Evolutionary conservation across 768 basidiomycete species (phyloP).

Genomic region (Leccinum fibrillosum): DNA sequence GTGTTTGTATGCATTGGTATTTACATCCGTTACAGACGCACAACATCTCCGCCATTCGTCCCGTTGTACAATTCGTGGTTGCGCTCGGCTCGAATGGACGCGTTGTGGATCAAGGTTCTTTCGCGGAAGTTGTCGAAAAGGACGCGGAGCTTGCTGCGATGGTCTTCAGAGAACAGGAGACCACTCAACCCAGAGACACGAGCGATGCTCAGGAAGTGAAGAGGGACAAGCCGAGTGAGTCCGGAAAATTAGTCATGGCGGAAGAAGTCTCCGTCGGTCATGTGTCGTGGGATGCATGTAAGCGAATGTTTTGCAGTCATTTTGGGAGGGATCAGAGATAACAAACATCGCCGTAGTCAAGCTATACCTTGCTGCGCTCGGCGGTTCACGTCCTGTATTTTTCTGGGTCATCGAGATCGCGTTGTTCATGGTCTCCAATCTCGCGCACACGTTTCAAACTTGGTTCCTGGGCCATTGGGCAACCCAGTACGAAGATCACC

Average conservation of each 20-base stretch:
- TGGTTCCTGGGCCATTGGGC: conserved; percentile 6
- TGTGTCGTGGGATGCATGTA: conserved; percentile 2
- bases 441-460: neutral
- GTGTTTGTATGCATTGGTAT: neutral
- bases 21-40: neutral
- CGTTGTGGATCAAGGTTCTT: neutral
- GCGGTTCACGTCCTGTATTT: neutral
- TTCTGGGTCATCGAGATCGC: neutral
- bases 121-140: neutral
- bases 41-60: neutral
- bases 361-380: neutral
- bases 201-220: neutral
- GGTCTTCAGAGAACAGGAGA: neutral
- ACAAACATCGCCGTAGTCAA: neutral
- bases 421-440: neutral
- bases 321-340: neutral
- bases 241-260: neutral
- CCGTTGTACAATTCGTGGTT: neutral
- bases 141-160: neutral
- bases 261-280: neutral
- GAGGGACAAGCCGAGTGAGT: neutral
- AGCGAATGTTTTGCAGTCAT: neutral
- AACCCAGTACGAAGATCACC: conserved; percentile 1
- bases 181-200: neutral
- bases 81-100: neutral